Base-by-base conservation (phyloP, 106 monocot species). In the Acorus gramineus region DNA sequence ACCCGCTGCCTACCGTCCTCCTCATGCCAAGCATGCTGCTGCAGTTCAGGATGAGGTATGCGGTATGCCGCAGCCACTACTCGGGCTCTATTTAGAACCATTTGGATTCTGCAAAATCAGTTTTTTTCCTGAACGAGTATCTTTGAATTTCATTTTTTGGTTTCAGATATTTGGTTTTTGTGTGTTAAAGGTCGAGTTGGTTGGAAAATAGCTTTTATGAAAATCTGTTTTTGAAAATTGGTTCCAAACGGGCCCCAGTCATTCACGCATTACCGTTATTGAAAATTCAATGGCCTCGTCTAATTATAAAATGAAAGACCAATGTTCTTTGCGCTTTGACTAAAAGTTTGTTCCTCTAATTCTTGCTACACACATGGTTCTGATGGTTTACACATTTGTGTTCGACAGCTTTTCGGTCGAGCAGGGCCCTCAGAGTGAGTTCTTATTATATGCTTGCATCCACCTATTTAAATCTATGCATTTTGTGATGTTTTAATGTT, bases 1-100 rank as follows among this genome's bases (percentile, higher is more conserved):
- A 66, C 87, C 96, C 74, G 74, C 83, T 73, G 81, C 96, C 44
- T 96, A 96, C 75, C 87, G 90, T 55, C 96, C 96, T 3, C 96
- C 96, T 61, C 84, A 87, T 76, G 78, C 79, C 64, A 96, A 96
- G 69, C 66, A 66, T 66, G 67, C 82, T 73, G 87, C 84, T 77
- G 66, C 65, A 60, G 87, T 83, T 66, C 82, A 87, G 74, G 85
- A 84, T 66, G 85, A 96, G 84, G 96, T 95, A 84, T 48, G 62
- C 57, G 84, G 96, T 95, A 84, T 48, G 62, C 57, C 46, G 13
- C 55, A 28, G 28, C 46, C 43, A 11, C 28, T 45, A 2, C 9
- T 68, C 42, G 10, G 11, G 7, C 9, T 14, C 46, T 6, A 9
- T 28, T 48, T 8, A 57, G 43, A 14, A 58, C 55, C 8, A 61